Evolutionary conservation across 1,139 yeast genomes (phyloP).

Genomic region (Pichia sp.): DNA sequence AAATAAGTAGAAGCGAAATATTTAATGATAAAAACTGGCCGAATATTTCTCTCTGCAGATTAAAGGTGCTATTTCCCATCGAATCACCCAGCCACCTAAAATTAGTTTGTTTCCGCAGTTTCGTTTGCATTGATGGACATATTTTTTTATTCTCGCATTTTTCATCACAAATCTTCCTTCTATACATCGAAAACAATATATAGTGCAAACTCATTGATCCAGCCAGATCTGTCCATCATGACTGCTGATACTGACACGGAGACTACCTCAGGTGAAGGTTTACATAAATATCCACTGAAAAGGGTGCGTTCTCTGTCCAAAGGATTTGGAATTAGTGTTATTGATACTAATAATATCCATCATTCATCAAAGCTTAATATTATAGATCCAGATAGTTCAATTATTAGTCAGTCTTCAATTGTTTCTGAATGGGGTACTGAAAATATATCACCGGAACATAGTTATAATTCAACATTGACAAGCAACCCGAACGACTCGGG

Average conservation of each 20-base stretch:
- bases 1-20: too few relatives aligned
- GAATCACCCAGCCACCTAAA: too few relatives aligned
- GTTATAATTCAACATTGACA: not conserved
- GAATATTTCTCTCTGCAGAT: too few relatives aligned
- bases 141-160: not conserved
- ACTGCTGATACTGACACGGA: not conserved
- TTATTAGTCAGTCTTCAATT: not conserved
- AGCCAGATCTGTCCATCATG: not conserved
- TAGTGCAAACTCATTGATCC: not conserved
- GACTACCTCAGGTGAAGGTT: too few relatives aligned
- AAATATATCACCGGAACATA: not conserved
- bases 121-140: not conserved
- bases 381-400: not conserved
- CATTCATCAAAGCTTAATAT: too few relatives aligned
- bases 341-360: not conserved
- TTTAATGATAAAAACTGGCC: too few relatives aligned
- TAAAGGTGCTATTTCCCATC: too few relatives aligned
- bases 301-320: slow-evolving; percentile 4
- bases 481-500: not conserved
- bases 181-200: too few relatives aligned
- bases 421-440: not conserved
- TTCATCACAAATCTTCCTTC: not conserved
- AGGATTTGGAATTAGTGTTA: slow-evolving; percentile 11
- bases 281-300: not conserved
- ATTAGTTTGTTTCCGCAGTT: too few relatives aligned